These are phyloP conservation scores for Pulveroboletus sp. DNA, from an alignment of 768 basidiomycete species.

Conservation along the genomic window DNA sequence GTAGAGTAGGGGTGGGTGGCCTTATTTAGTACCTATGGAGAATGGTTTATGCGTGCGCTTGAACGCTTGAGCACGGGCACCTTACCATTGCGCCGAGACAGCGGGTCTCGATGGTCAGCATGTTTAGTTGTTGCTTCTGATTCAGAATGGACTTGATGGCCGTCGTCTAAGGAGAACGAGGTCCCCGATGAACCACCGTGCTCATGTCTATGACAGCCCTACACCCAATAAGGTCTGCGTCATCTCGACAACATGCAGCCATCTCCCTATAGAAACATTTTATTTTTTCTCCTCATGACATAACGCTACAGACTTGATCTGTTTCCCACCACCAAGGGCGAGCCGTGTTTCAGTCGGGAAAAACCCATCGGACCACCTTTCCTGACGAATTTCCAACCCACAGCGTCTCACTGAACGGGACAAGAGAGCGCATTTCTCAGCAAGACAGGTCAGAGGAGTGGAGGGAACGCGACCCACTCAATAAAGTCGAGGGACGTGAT, in stretches of 20 bases:
- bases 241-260: neutral
- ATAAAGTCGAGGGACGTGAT: slow-evolving; percentile 80
- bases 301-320: neutral
- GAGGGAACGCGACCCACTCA: slow-evolving; percentile 45
- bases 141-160: neutral
- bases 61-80: too few species aligned
- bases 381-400: slow-evolving; percentile 26
- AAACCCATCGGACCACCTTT: slow-evolving; percentile 21
- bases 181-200: neutral
- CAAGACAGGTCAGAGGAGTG: neutral
- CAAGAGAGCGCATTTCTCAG: neutral
- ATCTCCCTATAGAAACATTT: neutral
- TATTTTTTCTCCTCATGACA: neutral
- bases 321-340: neutral
- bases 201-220: neutral
- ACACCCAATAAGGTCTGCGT: too few species aligned
- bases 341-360: slow-evolving; percentile 13
- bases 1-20: too few species aligned
- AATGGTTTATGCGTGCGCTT: too few species aligned
- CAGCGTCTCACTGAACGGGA: slow-evolving; percentile 16
- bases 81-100: neutral
- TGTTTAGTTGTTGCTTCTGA: neutral
- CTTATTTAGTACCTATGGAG: too few species aligned
- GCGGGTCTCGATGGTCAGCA: too few species aligned
- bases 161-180: neutral